These are phyloP conservation scores for Lactifluus echinatus DNA, from an alignment of 768 basidiomycete species.

Conservation along the genomic window DNA sequence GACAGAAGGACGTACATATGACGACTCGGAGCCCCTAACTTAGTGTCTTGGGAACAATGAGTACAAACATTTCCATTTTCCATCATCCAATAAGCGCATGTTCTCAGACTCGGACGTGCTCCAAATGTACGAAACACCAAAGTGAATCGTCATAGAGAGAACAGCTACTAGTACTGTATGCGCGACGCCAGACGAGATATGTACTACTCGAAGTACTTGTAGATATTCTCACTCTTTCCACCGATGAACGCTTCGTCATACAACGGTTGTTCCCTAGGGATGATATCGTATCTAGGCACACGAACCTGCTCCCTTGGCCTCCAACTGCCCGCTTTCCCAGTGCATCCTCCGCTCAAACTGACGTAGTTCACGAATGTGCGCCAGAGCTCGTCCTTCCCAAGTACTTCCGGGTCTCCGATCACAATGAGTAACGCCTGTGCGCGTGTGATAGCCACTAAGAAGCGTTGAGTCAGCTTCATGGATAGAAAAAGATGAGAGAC, in stretches of 20 bases:
- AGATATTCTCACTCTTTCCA: slow-evolving; percentile 3
- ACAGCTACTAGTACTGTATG: too few relatives aligned
- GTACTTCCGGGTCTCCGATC: slow-evolving; percentile 49
- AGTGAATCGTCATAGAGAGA: too few relatives aligned
- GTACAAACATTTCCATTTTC: too few relatives aligned
- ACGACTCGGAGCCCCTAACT: too few relatives aligned
- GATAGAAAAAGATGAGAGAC: not conserved
- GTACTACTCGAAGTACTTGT: too few relatives aligned
- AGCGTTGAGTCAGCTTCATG: slow-evolving; percentile 28
- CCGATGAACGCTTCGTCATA: slow-evolving; percentile 5
- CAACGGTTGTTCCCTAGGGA: not conserved
- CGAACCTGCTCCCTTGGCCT: slow-evolving; percentile 22
- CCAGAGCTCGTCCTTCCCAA: slow-evolving; percentile 54
- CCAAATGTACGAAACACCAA: too few relatives aligned
- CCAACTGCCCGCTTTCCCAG: slow-evolving; percentile 34
- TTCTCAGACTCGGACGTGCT: too few relatives aligned
- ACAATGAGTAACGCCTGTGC: slow-evolving; percentile 56
- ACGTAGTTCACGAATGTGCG: slow-evolving; percentile 52
- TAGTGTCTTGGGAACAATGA: too few relatives aligned
- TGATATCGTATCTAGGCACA: not conserved
- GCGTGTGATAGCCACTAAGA: slow-evolving; percentile 54
- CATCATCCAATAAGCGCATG: too few relatives aligned
- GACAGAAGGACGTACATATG: too few relatives aligned
- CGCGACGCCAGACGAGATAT: too few relatives aligned
- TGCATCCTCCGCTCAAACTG: slow-evolving; percentile 43